These are phyloP conservation scores for Verbena officinalis DNA, from an alignment of 257 asterid genomes.

Conservation along the genomic window DNA sequence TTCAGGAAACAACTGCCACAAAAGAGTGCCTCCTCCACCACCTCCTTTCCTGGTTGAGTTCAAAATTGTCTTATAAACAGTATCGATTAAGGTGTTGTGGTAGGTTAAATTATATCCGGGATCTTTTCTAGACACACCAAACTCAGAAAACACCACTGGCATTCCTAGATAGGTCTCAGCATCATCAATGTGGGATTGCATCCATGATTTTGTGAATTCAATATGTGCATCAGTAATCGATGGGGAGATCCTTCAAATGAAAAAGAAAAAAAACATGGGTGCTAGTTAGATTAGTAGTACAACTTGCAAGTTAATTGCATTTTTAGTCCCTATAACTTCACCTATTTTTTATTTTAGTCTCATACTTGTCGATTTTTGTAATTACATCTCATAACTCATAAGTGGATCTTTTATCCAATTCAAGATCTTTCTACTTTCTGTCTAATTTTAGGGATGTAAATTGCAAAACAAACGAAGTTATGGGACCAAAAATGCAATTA, in stretches of 20 bases:
- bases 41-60: slow-evolving; percentile 83
- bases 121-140: slow-evolving; percentile 76
- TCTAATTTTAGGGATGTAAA: too few species aligned
- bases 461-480: too few species aligned
- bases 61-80: slow-evolving; percentile 60
- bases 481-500: too few species aligned
- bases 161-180: slow-evolving; percentile 68
- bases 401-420: too few species aligned
- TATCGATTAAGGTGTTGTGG: slow-evolving; percentile 51
- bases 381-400: too few species aligned
- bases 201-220: slow-evolving; percentile 84
- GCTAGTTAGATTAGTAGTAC: too few species aligned
- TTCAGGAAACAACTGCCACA: slow-evolving; percentile 94
- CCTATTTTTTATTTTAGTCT: too few species aligned
- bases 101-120: slow-evolving; percentile 67
- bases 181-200: slow-evolving; percentile 87
- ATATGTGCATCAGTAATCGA: slow-evolving; percentile 65
- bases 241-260: slow-evolving; percentile 60
- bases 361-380: too few species aligned
- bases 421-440: too few species aligned
- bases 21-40: slow-evolving; percentile 69
- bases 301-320: too few species aligned
- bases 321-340: too few species aligned
- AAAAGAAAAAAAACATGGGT: too few species aligned
- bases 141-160: slow-evolving; percentile 87